A percentile compares a stretch with the other conserved stretches of the same genome.
Conservation (phyloP, 2,329 filamentous ascomycete species). For the Laburnicola sp. region DNA sequence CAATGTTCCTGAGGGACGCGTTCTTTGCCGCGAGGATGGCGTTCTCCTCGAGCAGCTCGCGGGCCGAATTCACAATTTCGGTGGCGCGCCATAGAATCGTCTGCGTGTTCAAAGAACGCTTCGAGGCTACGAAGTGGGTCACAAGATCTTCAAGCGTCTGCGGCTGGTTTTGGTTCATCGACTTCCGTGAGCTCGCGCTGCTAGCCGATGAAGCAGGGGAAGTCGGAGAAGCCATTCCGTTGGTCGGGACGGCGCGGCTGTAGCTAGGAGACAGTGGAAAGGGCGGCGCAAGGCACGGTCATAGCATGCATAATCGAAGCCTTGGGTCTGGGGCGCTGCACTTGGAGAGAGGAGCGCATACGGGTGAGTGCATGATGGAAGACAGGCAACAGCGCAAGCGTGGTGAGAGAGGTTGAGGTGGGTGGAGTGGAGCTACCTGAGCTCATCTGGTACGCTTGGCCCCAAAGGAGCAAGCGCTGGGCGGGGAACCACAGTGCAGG, state of each 20-base stretch:
- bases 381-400: background rate
- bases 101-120: slow-evolving; percentile 83
- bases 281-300: background rate
- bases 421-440: too few species aligned
- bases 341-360: background rate
- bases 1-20: slow-evolving; percentile 46
- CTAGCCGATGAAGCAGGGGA: slow-evolving; percentile 47
- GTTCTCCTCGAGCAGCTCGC: slow-evolving; percentile 75
- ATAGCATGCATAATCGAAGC: background rate
- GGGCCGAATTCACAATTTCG: slow-evolving; percentile 77
- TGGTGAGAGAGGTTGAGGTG: background rate
- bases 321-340: background rate
- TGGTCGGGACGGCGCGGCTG: background rate
- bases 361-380: background rate
- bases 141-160: slow-evolving; percentile 74
- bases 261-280: background rate
- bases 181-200: slow-evolving; percentile 37
- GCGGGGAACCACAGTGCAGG: too few species aligned
- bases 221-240: slow-evolving; percentile 43
- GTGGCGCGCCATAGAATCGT: slow-evolving; percentile 82
- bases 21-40: slow-evolving; percentile 66
- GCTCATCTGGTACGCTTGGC: too few species aligned
- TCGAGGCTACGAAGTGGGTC: slow-evolving; percentile 80
- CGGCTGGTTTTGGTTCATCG: slow-evolving; percentile 37
- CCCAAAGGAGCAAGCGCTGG: too few species aligned